Percentiles rank a stretch among this genome's conserved stretches.
phyloP scores from a whole-genome alignment of 257 asterid species.

The Salvia hispanica region DNA sequence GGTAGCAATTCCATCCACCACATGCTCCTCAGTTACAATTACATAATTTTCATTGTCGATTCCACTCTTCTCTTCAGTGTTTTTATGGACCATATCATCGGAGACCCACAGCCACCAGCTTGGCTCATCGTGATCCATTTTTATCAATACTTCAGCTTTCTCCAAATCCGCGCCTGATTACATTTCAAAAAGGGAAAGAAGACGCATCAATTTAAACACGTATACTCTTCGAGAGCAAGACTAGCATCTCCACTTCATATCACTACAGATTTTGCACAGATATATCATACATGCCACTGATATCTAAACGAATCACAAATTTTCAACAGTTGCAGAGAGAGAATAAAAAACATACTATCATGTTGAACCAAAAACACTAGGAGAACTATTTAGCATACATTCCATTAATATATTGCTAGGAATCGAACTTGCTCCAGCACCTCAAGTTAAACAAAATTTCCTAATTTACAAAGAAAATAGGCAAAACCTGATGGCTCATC shows the following conservation, averaged over 20 bases:
- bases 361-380: conserved; percentile 15
- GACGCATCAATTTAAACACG: conserved; percentile 5
- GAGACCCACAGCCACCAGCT: conserved; percentile 99
- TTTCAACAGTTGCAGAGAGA: neutral
- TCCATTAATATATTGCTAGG: no score
- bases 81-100: conserved; percentile 55
- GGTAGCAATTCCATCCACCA: conserved; percentile 88
- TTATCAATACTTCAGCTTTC: conserved; percentile 62
- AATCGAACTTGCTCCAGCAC: no score
- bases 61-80: conserved; percentile 69
- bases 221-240: conserved; percentile 1
- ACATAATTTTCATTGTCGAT: conserved; percentile 81
- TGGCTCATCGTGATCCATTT: conserved; percentile 70
- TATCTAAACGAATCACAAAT: neutral
- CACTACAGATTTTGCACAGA: conserved; percentile 2
- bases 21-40: conserved; percentile 71
- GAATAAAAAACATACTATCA: conserved; percentile 6
- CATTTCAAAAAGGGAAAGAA: conserved; percentile 14
- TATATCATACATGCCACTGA: no score
- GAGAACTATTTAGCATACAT: neutral
- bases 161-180: conserved; percentile 58
- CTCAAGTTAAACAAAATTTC: neutral
- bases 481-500: conserved; percentile 67
- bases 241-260: neutral
- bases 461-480: neutral